Conservation (phyloP, 2,329 filamentous ascomycete genomes). For the Botrytis medusae region DNA sequence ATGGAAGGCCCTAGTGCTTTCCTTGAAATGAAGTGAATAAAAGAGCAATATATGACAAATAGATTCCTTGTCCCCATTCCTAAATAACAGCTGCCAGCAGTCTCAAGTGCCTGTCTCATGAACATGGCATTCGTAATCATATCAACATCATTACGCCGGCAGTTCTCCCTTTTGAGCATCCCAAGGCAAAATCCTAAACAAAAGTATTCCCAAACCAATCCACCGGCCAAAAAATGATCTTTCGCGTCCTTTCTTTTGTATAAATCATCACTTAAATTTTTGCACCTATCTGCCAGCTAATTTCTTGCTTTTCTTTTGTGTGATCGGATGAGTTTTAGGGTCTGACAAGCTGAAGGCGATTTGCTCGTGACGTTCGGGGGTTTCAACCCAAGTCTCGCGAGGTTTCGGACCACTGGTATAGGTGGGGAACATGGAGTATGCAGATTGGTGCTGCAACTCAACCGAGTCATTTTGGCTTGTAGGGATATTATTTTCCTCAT, state of each 20-base stretch:
- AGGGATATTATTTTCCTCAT: no score
- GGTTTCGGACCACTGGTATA: neutral
- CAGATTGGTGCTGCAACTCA: neutral
- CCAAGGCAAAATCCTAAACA: neutral
- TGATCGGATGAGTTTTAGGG: neutral
- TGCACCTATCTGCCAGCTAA: neutral
- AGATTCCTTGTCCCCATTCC: neutral
- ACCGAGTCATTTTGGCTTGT: neutral
- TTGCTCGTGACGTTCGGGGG: conserved; percentile 6
- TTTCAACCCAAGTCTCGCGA: neutral
- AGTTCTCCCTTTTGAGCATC: neutral
- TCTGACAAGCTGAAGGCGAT: neutral
- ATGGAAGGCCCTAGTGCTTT: neutral
- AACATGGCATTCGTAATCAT: neutral
- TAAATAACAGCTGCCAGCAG: neutral
- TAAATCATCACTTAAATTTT: neutral
- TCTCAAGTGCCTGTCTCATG: neutral
- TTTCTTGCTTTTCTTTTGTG: neutral
- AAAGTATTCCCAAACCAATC: neutral
- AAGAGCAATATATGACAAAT: neutral
- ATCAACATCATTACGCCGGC: neutral
- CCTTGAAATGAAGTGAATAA: neutral
- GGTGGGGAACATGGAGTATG: neutral
- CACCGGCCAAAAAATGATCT: neutral
- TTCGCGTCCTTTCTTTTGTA: neutral